Evolutionary conservation across 2,329 filamentous ascomycete genomes (phyloP).

Genomic region (Metarhizium anisopliae): DNA sequence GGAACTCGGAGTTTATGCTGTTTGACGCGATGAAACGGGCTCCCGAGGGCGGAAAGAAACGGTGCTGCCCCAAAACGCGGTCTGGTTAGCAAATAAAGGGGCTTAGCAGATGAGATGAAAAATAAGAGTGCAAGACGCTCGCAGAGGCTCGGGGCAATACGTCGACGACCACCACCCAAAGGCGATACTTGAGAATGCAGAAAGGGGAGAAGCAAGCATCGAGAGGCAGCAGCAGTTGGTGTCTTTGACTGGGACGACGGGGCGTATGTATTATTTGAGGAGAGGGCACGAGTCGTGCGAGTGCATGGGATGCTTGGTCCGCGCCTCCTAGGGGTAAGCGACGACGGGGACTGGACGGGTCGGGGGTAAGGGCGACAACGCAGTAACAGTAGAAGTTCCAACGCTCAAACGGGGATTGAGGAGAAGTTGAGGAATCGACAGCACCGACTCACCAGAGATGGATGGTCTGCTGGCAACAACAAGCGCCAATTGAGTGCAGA

Average conservation of each 20-base stretch:
- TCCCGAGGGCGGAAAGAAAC: background rate
- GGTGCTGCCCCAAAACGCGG: background rate
- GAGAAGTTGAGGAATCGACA: background rate
- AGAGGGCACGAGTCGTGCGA: conserved; percentile 7
- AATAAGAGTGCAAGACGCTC: background rate
- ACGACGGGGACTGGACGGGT: background rate
- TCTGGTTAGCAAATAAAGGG: conserved; percentile 1
- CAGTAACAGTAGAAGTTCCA: background rate
- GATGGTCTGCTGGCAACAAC: background rate
- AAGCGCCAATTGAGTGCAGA: conserved; percentile 2
- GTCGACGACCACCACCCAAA: background rate
- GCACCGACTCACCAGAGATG: conserved; percentile 1
- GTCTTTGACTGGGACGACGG: background rate
- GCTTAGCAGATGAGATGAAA: background rate
- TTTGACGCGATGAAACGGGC: background rate
- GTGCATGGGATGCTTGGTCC: conserved; percentile 2
- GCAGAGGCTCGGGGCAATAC: background rate
- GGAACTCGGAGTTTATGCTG: background rate
- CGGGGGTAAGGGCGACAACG: background rate
- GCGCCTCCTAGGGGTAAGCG: background rate
- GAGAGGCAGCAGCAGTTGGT: background rate
- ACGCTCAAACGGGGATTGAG: too few species aligned
- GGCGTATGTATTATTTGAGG: conserved; percentile 2
- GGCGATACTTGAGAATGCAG: background rate
- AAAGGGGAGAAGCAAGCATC: background rate